Evolutionary conservation across 257 asterid genomes (phyloP).

Genomic region (Solanum virginianum): DNA sequence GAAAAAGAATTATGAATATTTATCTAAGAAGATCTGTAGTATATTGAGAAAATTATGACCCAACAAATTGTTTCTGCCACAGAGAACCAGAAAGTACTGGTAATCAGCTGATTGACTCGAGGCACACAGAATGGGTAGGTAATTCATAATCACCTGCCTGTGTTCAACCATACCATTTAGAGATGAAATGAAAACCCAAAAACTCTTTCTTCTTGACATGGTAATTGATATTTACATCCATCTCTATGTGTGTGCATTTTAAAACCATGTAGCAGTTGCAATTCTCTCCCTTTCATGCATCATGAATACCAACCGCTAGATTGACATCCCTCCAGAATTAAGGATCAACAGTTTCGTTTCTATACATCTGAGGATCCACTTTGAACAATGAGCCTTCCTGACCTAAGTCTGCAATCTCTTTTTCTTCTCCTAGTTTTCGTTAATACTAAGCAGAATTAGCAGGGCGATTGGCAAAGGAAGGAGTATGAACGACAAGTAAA

Average conservation of each 20-base stretch:
- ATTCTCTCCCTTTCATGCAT: background rate
- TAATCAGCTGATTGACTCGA: background rate
- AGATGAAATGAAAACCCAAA: background rate
- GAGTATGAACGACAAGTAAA: background rate
- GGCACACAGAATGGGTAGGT: background rate
- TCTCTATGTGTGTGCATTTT: background rate
- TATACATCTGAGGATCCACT: background rate
- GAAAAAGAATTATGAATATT: background rate
- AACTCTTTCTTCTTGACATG: background rate
- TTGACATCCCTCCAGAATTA: background rate
- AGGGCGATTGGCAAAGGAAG: too few relatives aligned
- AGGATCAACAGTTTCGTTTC: background rate
- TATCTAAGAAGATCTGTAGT: background rate
- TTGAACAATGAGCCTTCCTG: background rate
- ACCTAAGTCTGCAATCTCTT: background rate
- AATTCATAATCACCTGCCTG: background rate
- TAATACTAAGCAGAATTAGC: background rate
- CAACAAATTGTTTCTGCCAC: background rate
- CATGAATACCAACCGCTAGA: background rate
- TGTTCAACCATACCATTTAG: background rate
- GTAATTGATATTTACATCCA: background rate
- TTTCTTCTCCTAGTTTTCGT: background rate
- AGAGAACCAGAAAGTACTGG: background rate
- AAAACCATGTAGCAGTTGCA: background rate
- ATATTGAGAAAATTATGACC: background rate